phyloP scores from a whole-genome alignment of 2,329 filamentous ascomycete genomes.

The Samsoniella hepiali region DNA sequence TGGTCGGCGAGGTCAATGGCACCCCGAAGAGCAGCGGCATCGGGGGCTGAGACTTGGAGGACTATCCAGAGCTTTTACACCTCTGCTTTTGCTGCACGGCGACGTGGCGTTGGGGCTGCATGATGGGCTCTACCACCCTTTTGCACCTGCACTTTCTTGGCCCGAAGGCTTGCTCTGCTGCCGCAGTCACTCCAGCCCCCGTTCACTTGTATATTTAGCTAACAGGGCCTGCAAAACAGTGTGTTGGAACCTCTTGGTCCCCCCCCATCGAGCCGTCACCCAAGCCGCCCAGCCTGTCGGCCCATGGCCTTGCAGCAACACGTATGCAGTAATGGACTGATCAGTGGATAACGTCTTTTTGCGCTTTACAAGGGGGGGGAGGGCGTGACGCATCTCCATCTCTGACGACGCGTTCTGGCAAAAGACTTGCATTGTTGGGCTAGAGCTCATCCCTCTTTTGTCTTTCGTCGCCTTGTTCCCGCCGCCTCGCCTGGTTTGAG shows the following conservation, averaged over 20 bases:
- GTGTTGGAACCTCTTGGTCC: too few relatives aligned
- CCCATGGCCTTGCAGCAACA: background rate
- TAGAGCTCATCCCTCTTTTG: background rate
- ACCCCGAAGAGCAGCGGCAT: background rate
- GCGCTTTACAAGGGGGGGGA: too few relatives aligned
- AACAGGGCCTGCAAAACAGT: too few relatives aligned
- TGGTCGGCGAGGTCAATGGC: too few relatives aligned
- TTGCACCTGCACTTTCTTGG: background rate
- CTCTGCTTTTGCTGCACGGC: background rate
- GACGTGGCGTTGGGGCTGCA: background rate
- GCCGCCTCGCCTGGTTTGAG: background rate
- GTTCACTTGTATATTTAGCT: background rate
- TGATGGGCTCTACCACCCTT: background rate
- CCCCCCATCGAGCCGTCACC: too few relatives aligned
- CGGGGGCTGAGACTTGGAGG: background rate
- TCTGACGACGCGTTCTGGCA: background rate
- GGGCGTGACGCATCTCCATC: background rate
- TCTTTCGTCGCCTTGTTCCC: conserved; percentile 2
- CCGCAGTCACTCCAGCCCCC: too few relatives aligned
- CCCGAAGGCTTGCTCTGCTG: too few relatives aligned
- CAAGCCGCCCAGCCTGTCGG: background rate
- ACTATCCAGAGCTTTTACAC: background rate
- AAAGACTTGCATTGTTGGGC: background rate
- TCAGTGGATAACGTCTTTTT: background rate
- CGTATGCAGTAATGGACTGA: background rate